These are phyloP conservation scores for Diaporthe batatas DNA, from an alignment of 2,329 filamentous ascomycete genomes.

Conservation along the genomic window DNA sequence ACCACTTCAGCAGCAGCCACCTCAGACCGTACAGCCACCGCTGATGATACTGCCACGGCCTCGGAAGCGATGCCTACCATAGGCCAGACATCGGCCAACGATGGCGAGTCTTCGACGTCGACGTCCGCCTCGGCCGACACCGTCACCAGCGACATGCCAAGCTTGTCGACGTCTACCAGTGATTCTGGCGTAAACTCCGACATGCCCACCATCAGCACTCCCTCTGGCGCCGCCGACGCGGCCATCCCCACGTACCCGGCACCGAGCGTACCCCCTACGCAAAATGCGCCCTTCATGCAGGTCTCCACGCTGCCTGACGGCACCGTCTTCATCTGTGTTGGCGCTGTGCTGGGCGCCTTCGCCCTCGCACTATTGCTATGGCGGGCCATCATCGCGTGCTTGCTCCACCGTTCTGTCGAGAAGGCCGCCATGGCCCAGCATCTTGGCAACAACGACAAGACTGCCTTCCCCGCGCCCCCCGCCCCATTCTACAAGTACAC, in stretches of 20 bases:
- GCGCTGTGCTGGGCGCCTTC: slow-evolving; percentile 86
- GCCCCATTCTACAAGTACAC: slow-evolving; percentile 75
- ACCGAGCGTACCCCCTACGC: slow-evolving; percentile 83
- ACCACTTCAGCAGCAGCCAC: slow-evolving; percentile 38
- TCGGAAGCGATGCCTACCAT: slow-evolving; percentile 27
- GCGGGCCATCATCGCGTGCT: slow-evolving; percentile 89
- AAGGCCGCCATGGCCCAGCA: slow-evolving; percentile 84
- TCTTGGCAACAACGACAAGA: slow-evolving; percentile 77
- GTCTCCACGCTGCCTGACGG: slow-evolving; percentile 88
- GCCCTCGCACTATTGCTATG: slow-evolving; percentile 86
- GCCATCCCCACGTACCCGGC: slow-evolving; percentile 73
- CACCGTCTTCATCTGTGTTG: slow-evolving; percentile 96
- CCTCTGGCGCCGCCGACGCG: slow-evolving; percentile 47
- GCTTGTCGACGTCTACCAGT: slow-evolving; percentile 32
- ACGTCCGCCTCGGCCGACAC: slow-evolving; percentile 18
- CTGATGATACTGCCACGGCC: slow-evolving; percentile 34
- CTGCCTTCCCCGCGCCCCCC: slow-evolving; percentile 69
- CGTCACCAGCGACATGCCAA: slow-evolving; percentile 37
- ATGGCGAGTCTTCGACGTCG: slow-evolving; percentile 18
- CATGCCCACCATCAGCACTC: slow-evolving; percentile 45
- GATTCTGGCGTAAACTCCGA: slow-evolving; percentile 27
- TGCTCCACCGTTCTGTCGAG: slow-evolving; percentile 91
- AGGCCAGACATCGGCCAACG: slow-evolving; percentile 31
- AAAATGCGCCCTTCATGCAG: slow-evolving; percentile 91
- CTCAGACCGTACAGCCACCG: slow-evolving; percentile 34